A percentile compares a stretch with the other conserved stretches of the same genome.
phyloP scores from a whole-genome alignment of 208 protist genomes.

The Acanthamoeba triangularis region DNA sequence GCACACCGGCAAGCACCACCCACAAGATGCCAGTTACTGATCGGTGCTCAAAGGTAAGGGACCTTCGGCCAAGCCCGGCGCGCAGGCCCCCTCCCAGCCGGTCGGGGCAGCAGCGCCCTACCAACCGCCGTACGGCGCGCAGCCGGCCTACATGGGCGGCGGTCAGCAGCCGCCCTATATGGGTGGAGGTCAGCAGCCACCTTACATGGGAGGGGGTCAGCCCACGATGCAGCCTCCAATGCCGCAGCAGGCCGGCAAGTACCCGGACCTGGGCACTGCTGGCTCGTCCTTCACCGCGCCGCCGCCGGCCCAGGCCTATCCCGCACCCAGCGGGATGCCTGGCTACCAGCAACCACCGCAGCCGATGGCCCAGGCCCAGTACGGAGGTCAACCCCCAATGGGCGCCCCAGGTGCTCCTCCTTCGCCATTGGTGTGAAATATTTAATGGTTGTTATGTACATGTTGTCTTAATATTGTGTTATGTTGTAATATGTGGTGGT shows the following conservation, averaged over 20 bases:
- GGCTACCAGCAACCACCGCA: neutral
- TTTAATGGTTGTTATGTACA: too few species aligned
- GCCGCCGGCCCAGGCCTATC: neutral
- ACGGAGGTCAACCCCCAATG: neutral
- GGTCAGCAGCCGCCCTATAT: neutral
- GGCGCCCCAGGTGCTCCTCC: too few species aligned
- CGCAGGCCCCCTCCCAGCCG: neutral
- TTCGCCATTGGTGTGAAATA: too few species aligned
- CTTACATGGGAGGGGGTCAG: neutral
- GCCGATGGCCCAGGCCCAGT: neutral
- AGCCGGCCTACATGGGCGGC: conserved; percentile 23
- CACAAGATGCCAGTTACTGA: neutral
- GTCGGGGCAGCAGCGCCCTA: neutral
- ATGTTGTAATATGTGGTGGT: neutral
- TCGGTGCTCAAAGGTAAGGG: neutral
- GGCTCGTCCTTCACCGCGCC: neutral
- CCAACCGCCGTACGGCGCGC: neutral
- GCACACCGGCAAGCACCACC: neutral
- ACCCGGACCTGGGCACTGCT: neutral
- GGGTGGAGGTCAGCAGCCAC: neutral
- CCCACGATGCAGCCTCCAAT: neutral
- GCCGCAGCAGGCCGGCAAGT: neutral
- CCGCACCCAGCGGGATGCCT: neutral
- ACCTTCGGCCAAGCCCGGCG: neutral
- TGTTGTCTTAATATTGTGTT: neutral